These are phyloP conservation scores for Aspergillus sclerotioniger DNA, from an alignment of 495 filamentous ascomycete genomes.

Conservation along the genomic window DNA sequence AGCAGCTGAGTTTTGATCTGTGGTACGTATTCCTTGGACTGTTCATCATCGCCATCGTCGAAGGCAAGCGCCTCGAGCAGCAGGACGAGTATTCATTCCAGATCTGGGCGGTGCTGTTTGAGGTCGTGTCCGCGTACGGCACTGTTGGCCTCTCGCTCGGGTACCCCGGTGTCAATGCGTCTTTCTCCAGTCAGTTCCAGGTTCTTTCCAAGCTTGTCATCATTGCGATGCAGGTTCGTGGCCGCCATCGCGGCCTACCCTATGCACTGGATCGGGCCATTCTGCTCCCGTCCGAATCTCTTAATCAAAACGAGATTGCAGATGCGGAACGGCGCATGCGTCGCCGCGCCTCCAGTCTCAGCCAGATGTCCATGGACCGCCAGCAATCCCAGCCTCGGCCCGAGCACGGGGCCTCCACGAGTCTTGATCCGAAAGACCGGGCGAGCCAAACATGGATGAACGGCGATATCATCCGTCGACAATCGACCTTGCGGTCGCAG, in stretches of 20 bases:
- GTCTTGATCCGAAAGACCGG: conserved; percentile 29
- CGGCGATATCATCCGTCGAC: conserved; percentile 29
- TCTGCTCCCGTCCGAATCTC: conserved; percentile 71
- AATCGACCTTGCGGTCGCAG: conserved; percentile 30
- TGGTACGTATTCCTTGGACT: conserved; percentile 91
- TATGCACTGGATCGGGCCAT: conserved; percentile 92
- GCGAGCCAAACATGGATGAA: conserved; percentile 8
- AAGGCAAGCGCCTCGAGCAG: conserved; percentile 62
- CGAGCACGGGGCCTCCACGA: conserved; percentile 28
- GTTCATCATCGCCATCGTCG: conserved; percentile 83
- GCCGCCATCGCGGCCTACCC: conserved; percentile 86
- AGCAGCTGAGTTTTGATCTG: conserved; percentile 88
- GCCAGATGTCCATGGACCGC: conserved; percentile 33
- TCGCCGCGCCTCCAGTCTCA: conserved; percentile 53
- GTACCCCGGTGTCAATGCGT: conserved; percentile 69
- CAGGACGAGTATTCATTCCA: conserved; percentile 63
- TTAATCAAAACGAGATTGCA: conserved; percentile 66
- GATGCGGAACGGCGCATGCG: conserved; percentile 56
- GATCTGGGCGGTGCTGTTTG: conserved; percentile 81
- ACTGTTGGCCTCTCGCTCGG: conserved; percentile 91
- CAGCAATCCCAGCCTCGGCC: conserved; percentile 26
- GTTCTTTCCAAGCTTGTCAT: conserved; percentile 86
- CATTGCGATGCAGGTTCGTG: conserved; percentile 89
- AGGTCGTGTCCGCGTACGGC: conserved; percentile 89
- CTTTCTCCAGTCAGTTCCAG: conserved; percentile 76